Percentiles rank a stretch among this genome's conserved stretches.
These are phyloP conservation scores for Misopates orontium DNA, from an alignment of 257 asterid species.

Conservation along the genomic window DNA sequence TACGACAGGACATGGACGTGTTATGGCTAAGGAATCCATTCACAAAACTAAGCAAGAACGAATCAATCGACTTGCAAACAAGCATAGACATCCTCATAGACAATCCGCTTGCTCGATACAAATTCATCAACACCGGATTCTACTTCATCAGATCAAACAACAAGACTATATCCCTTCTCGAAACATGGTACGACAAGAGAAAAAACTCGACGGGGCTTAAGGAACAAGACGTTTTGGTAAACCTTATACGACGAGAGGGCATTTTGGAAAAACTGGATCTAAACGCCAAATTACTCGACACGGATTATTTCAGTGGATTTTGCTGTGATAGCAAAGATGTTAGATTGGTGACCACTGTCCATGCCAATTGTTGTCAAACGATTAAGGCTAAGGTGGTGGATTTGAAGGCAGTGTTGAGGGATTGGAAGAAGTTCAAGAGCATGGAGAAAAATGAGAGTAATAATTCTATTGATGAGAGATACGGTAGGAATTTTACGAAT, in stretches of 20 bases:
- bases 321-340: conserved; percentile 44
- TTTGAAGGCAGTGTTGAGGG: conserved; percentile 46
- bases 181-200: conserved; percentile 52
- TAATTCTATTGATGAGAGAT: too few species aligned
- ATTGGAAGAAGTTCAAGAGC: conserved; percentile 52
- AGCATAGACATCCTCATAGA: conserved; percentile 54
- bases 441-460: too few species aligned
- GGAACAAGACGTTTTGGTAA: conserved; percentile 65
- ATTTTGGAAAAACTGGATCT: conserved; percentile 29
- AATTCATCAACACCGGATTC: conserved; percentile 67
- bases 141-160: conserved; percentile 51
- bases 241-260: conserved; percentile 22
- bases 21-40: conserved; percentile 76
- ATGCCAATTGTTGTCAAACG: conserved; percentile 68
- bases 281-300: conserved; percentile 39
- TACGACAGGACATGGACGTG: conserved; percentile 56
- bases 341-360: conserved; percentile 45
- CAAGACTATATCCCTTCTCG: conserved; percentile 47
- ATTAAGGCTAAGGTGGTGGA: conserved; percentile 63
- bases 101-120: conserved; percentile 32
- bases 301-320: conserved; percentile 57
- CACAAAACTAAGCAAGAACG: conserved; percentile 32
- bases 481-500: neutral
- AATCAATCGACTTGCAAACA: conserved; percentile 48
- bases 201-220: conserved; percentile 43